Conservation (phyloP, 2,329 filamentous ascomycete species). For the Knufia fluminis region DNA sequence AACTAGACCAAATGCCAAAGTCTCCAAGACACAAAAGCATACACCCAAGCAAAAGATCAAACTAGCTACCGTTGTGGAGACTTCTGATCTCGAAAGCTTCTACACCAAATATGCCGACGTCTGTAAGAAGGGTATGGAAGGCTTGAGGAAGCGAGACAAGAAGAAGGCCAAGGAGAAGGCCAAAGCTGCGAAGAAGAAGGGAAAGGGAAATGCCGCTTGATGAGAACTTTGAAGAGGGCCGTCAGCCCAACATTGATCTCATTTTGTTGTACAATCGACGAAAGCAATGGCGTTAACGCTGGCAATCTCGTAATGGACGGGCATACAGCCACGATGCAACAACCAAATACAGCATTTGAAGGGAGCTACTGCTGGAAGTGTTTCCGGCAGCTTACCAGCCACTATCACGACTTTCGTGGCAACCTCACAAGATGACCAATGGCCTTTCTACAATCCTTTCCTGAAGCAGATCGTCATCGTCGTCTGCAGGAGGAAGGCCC, state of each 20-base stretch:
- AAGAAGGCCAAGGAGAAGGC: constrained; percentile 74
- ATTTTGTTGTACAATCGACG: too few relatives aligned
- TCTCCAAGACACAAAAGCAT: constrained; percentile 31
- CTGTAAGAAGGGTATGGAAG: constrained; percentile 80
- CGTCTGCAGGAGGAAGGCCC: too few relatives aligned
- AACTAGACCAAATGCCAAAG: constrained; percentile 30
- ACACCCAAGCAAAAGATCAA: constrained; percentile 58
- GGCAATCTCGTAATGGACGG: too few relatives aligned
- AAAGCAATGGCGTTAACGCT: too few relatives aligned
- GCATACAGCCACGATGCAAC: too few relatives aligned
- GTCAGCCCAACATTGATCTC: not conserved
- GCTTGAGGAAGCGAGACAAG: constrained; percentile 84
- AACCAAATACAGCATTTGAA: too few relatives aligned
- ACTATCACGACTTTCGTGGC: too few relatives aligned
- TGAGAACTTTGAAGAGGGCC: not conserved
- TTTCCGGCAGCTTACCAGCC: too few relatives aligned
- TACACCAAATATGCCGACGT: constrained; percentile 79
- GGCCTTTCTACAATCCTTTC: too few relatives aligned
- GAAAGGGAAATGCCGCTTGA: constrained; percentile 18
- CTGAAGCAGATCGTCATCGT: too few relatives aligned
- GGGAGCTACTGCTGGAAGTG: too few relatives aligned
- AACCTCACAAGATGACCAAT: too few relatives aligned
- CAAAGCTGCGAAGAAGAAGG: constrained; percentile 62
- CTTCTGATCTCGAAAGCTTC: constrained; percentile 67
- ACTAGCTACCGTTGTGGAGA: constrained; percentile 71